Evolutionary conservation across 2,329 filamentous ascomycete genomes (phyloP).

Genomic region (Fusarium fracticaudum): DNA sequence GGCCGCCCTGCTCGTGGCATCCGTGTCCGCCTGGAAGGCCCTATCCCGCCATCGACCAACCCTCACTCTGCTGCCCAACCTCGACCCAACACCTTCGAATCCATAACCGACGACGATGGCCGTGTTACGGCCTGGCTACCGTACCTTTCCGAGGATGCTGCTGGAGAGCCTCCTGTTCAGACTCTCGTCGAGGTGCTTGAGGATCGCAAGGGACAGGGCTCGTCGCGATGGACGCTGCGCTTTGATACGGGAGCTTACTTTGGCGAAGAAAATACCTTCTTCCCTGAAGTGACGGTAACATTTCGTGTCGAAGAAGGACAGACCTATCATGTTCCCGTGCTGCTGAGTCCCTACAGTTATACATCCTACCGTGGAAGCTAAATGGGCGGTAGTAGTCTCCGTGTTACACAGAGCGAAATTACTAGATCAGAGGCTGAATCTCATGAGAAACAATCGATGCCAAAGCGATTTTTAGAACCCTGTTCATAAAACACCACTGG

Average conservation of each 20-base stretch:
- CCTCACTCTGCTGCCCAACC: slow-evolving; percentile 32
- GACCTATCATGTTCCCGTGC: slow-evolving; percentile 82
- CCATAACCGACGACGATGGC: slow-evolving; percentile 79
- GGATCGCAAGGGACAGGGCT: slow-evolving; percentile 51
- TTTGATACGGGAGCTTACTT: slow-evolving; percentile 81
- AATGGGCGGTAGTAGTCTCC: slow-evolving; percentile 20
- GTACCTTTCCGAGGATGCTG: slow-evolving; percentile 59
- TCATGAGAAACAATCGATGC: not conserved
- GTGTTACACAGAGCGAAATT: not conserved
- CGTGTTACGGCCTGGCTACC: slow-evolving; percentile 76
- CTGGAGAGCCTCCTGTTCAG: slow-evolving; percentile 67
- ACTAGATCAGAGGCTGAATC: not conserved
- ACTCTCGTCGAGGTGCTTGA: slow-evolving; percentile 66
- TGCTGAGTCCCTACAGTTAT: slow-evolving; percentile 82
- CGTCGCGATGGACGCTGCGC: slow-evolving; percentile 71
- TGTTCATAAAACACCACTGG: not conserved
- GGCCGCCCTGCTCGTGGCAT: slow-evolving; percentile 75
- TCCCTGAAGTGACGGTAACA: slow-evolving; percentile 66
- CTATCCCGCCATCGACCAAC: slow-evolving; percentile 43
- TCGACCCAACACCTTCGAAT: slow-evolving; percentile 65
- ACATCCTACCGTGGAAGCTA: slow-evolving; percentile 83
- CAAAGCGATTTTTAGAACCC: not conserved
- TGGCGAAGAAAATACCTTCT: slow-evolving; percentile 68
- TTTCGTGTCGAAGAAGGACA: slow-evolving; percentile 65
- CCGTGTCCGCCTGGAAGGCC: slow-evolving; percentile 70